Percentiles rank a stretch among this genome's conserved stretches.
phyloP scores from a whole-genome alignment of 208 protist genomes.

The Acanthamoeba castellanii region DNA sequence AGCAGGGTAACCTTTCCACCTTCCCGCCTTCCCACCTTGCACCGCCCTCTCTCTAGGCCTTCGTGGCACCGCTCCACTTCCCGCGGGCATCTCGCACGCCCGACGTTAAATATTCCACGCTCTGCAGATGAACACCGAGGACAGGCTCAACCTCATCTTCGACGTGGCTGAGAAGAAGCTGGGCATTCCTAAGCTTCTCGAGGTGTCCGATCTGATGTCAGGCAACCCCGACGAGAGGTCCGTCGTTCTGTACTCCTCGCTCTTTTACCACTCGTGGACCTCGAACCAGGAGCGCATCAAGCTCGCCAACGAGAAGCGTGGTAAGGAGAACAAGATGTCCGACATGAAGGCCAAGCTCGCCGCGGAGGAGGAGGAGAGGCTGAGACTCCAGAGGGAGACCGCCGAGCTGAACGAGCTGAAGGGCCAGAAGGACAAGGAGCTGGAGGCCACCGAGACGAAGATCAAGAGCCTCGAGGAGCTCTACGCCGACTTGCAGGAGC shows the following conservation, averaged over 20 bases:
- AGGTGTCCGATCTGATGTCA: conserved; percentile 24
- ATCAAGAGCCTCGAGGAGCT: conserved; percentile 12
- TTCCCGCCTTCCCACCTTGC: neutral
- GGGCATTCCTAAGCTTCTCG: conserved; percentile 43
- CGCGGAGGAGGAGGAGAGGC: conserved; percentile 22
- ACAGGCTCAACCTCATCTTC: conserved; percentile 21
- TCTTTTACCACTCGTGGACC: conserved; percentile 55
- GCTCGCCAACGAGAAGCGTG: conserved; percentile 29
- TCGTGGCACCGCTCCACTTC: neutral
- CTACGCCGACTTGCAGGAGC: neutral
- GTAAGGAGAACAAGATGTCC: neutral
- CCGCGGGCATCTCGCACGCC: neutral
- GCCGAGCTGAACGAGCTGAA: conserved; percentile 13
- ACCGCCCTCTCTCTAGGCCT: too few relatives aligned
- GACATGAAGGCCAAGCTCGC: conserved; percentile 35
- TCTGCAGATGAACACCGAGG: conserved; percentile 24
- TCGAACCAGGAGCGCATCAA: conserved; percentile 45
- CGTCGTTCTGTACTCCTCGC: conserved; percentile 35
- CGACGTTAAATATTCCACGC: neutral
- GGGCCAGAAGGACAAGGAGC: conserved; percentile 30
- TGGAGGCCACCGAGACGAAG: conserved; percentile 10
- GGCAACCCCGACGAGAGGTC: conserved; percentile 25
- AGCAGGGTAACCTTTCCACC: neutral
- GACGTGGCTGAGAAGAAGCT: conserved; percentile 49
- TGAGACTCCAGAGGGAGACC: neutral